Base-by-base conservation (phyloP, 257 asterid species). In the Leptodermis oblonga region DNA sequence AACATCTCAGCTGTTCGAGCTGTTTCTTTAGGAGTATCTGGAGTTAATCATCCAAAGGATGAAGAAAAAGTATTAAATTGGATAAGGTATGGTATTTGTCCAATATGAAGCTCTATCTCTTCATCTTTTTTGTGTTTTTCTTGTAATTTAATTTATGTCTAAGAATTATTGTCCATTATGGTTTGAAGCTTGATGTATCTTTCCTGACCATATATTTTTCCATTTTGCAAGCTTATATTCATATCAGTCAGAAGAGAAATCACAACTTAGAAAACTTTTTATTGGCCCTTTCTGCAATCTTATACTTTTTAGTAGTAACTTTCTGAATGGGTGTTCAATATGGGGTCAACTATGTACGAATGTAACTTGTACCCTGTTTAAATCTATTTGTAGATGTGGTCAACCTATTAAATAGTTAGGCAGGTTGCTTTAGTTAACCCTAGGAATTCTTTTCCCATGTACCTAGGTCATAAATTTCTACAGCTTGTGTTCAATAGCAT, bases 21-120 rank as follows among this genome's bases (percentile, higher is more conserved):
- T 65, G 83, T 93, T 73, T 89, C 95, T 80, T 88, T 93, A 77
- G 96, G 96, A 56, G 85, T 93, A 75, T 93, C 99, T 41, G 99
- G 98, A 58, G 95, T 93, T 76, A 93, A 90, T 74, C 94, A 88
- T 82, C 90, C 88, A 14, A 84, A 76, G 7, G 99, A 93, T 81
- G 85, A 88, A 86, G 86, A 86, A 61, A 88, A 83, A 79, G 79
- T 90, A 72, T 69, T 85, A 77, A 89, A 76, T 68, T 90, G 98
- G 96, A 79, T 93, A 76, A 88, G 98, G 98, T 89, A 30, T 62
- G 83, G 28, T 51, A 30, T 59, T 30, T 22, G 49, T 30, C 20
- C 37, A 36, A 18, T 39, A 9, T 26, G 2, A 36, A 34, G 18
- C 9, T 4, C 3, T n/a, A 15, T 26, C 52, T 1, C 7, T 18